Conservation (phyloP, 768 basidiomycete genomes). For the Pleurotus platypus region DNA sequence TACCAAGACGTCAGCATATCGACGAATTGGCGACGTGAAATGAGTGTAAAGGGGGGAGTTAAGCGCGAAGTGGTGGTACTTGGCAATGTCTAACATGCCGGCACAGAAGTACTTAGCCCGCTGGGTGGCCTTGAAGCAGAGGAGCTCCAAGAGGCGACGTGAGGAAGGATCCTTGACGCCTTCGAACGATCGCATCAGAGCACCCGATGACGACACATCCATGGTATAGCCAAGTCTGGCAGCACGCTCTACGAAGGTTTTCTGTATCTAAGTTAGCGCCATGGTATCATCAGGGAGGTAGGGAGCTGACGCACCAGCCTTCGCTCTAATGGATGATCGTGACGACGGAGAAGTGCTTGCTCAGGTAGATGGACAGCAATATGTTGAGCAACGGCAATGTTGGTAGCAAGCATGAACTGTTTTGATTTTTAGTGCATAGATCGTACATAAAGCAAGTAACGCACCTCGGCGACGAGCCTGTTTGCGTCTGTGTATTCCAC, state of each 20-base stretch:
- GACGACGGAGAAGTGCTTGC: slow-evolving; percentile 93
- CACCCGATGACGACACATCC: slow-evolving; percentile 74
- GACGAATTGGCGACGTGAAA: slow-evolving; percentile 89
- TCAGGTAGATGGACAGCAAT: slow-evolving; percentile 94
- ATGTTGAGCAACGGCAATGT: slow-evolving; percentile 87
- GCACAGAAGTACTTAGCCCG: slow-evolving; percentile 98
- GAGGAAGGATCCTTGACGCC: slow-evolving; percentile 69
- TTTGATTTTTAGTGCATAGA: slow-evolving; percentile 4
- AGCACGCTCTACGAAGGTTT: slow-evolving; percentile 75
- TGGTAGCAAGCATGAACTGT: slow-evolving; percentile 93
- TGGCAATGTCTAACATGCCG: slow-evolving; percentile 98
- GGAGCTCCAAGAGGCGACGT: slow-evolving; percentile 73
- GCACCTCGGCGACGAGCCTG: slow-evolving; percentile 84
- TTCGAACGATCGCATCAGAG: slow-evolving; percentile 84
- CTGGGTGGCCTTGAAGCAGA: slow-evolving; percentile 90
- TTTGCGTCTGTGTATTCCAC: slow-evolving; percentile 70
- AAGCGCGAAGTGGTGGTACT: slow-evolving; percentile 91
- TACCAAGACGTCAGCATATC: slow-evolving; percentile 91
- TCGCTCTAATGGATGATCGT: slow-evolving; percentile 89
- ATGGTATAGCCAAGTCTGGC: slow-evolving; percentile 79
- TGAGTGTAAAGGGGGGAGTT: slow-evolving; percentile 91
- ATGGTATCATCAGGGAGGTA: background rate
- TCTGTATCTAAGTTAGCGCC: slow-evolving; percentile 28
- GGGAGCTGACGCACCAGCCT: slow-evolving; percentile 57
- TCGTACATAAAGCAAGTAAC: slow-evolving; percentile 10